Percentiles rank a stretch among this genome's conserved stretches.
These are phyloP conservation scores for Thelonectria discophora DNA, from an alignment of 2,329 filamentous ascomycete species.

Conservation along the genomic window DNA sequence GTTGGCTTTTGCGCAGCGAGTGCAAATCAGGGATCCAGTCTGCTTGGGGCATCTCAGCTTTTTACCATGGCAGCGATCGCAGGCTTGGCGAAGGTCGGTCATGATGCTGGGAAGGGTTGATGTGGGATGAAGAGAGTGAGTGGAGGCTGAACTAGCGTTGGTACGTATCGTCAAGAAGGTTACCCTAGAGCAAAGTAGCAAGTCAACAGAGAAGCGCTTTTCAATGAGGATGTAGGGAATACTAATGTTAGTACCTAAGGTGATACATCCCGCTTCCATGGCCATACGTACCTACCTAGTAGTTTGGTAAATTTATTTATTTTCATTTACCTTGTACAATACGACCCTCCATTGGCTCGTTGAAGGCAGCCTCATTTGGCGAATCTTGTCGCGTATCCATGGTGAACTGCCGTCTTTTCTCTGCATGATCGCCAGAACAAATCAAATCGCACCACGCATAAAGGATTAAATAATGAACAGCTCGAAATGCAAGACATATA, in stretches of 20 bases:
- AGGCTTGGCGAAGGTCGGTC: slow-evolving; percentile 47
- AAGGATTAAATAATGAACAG: neutral
- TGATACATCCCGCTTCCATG: no score
- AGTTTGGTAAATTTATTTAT: no score
- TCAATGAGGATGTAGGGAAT: no score
- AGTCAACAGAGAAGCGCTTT: no score
- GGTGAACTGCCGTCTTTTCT: no score
- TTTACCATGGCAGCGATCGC: slow-evolving; percentile 57
- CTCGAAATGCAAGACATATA: neutral
- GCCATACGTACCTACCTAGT: no score
- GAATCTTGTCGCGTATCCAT: no score
- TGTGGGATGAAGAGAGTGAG: neutral
- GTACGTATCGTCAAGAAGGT: neutral
- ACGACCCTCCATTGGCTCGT: no score
- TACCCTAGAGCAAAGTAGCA: neutral
- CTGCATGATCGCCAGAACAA: no score
- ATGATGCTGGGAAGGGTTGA: slow-evolving; percentile 19
- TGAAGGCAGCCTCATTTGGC: no score
- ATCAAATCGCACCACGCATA: neutral
- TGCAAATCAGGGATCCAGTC: slow-evolving; percentile 47
- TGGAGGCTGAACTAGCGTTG: neutral
- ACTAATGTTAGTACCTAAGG: no score
- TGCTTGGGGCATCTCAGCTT: slow-evolving; percentile 57
- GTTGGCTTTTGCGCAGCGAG: slow-evolving; percentile 53
- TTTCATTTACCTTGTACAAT: no score